A percentile compares a stretch with the other conserved stretches of the same genome.
These are phyloP conservation scores for Cercis canadensis DNA, from an alignment of 306 rosid genomes.

Conservation along the genomic window DNA sequence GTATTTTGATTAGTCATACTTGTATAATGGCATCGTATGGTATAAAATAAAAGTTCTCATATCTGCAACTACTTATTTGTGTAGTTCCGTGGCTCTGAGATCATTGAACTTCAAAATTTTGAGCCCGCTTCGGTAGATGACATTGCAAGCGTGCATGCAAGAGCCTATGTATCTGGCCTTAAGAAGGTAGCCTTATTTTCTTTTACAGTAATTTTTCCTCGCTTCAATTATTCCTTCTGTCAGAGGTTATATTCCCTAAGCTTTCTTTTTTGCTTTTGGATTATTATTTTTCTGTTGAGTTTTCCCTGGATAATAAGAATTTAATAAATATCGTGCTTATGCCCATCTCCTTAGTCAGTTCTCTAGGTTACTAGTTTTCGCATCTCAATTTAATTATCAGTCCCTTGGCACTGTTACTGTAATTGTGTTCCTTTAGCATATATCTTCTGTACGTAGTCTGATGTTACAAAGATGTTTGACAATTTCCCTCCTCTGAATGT, in stretches of 20 bases:
- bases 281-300: constrained; percentile 11
- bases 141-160: constrained; percentile 84
- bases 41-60: constrained; percentile 1
- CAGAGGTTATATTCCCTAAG: constrained; percentile 14
- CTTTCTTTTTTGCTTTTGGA: neutral
- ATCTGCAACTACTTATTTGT: constrained; percentile 15
- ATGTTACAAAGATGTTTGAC: constrained; percentile 24
- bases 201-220: neutral
- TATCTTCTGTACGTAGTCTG: constrained; percentile 2
- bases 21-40: neutral
- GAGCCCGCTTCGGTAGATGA: constrained; percentile 80
- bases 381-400: constrained; percentile 15
- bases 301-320: constrained; percentile 12
- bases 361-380: constrained; percentile 22
- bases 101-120: constrained; percentile 68
- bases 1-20: constrained; percentile 27
- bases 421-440: constrained; percentile 14
- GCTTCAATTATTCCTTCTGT: constrained; percentile 13
- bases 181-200: constrained; percentile 67
- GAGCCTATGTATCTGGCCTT: constrained; percentile 76
- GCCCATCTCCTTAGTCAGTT: constrained; percentile 15
- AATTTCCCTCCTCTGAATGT: constrained; percentile 25
- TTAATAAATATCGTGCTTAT: neutral
- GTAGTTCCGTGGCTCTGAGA: constrained; percentile 79
- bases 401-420: constrained; percentile 7